These are phyloP conservation scores for Piper betle DNA, from an alignment of 164 flowering plant species.

Conservation along the genomic window DNA sequence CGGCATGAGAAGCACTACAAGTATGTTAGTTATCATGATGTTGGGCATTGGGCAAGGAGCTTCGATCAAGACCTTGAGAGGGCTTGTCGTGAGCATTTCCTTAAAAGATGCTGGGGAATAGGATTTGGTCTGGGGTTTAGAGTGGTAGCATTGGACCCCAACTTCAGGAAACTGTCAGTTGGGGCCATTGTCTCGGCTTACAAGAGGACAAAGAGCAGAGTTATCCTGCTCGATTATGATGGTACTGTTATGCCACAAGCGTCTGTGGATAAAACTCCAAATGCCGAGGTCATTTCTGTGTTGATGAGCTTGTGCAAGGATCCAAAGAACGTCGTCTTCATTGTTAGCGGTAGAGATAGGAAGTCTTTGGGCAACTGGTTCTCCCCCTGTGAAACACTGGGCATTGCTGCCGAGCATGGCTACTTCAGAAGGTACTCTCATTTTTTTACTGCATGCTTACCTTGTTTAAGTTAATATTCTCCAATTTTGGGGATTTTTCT, in stretches of 20 bases:
- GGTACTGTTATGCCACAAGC: slow-evolving; percentile 13
- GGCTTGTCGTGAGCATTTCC: slow-evolving; percentile 11
- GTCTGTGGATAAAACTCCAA: slow-evolving; percentile 10
- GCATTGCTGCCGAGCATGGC: slow-evolving; percentile 14
- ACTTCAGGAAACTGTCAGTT: slow-evolving; percentile 11
- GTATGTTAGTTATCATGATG: slow-evolving; percentile 13
- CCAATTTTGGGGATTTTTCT: background rate
- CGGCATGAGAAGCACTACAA: slow-evolving; percentile 14
- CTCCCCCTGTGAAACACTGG: slow-evolving; percentile 9
- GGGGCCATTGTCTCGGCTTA: slow-evolving; percentile 10
- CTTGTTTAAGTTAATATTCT: background rate
- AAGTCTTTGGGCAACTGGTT: slow-evolving; percentile 11
- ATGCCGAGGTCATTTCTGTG: slow-evolving; percentile 8
- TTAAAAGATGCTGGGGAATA: slow-evolving; percentile 12
- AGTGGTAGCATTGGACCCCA: slow-evolving; percentile 10
- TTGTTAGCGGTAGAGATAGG: slow-evolving; percentile 13
- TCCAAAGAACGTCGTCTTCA: slow-evolving; percentile 10
- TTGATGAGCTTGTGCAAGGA: slow-evolving; percentile 9
- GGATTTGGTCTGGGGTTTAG: slow-evolving; percentile 13
- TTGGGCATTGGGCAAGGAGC: slow-evolving; percentile 11
- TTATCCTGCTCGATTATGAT: slow-evolving; percentile 12
- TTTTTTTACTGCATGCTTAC: background rate
- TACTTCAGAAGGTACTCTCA: slow-evolving; percentile 10
- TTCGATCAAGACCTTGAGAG: slow-evolving; percentile 10
- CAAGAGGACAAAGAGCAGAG: slow-evolving; percentile 6